phyloP scores from a whole-genome alignment of 129 eudicot species.

The Flaveria trinervia region DNA sequence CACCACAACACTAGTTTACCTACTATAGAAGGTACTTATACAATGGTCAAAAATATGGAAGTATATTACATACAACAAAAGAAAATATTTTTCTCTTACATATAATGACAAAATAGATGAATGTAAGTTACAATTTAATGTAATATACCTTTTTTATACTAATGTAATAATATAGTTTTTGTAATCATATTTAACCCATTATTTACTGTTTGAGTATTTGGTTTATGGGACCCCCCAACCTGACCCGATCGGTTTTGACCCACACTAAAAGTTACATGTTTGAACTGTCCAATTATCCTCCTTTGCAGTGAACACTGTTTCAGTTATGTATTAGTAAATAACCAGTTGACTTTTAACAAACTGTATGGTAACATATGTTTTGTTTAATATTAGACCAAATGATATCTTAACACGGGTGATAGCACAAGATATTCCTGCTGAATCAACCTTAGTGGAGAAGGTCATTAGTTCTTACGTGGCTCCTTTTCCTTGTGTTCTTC shows the following conservation, averaged over 20 bases:
- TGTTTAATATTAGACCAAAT: conserved; percentile 49
- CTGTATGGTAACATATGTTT: background rate
- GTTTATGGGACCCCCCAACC: background rate
- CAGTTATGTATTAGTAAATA: conserved; percentile 5
- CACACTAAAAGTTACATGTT: background rate
- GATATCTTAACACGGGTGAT: conserved; percentile 86
- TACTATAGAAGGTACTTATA: background rate
- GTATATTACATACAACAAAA: background rate
- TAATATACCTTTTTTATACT: background rate
- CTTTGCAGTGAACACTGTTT: background rate
- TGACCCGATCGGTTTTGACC: background rate
- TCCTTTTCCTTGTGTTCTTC: conserved; percentile 7
- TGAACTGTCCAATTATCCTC: background rate
- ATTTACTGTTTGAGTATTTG: background rate
- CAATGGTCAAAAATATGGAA: background rate
- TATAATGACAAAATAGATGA: background rate
- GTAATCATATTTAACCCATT: background rate
- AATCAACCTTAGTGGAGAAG: conserved; percentile 85
- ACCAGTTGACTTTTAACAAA: background rate
- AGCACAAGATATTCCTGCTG: conserved; percentile 78
- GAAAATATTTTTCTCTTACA: background rate
- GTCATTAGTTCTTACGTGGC: conserved; percentile 31
- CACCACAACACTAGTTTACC: background rate
- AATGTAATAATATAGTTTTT: background rate
- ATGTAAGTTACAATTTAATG: background rate